Percentiles rank a stretch among this genome's conserved stretches.
phyloP scores from a whole-genome alignment of 2,329 filamentous ascomycete genomes.

The Bipolaris bicolor region DNA sequence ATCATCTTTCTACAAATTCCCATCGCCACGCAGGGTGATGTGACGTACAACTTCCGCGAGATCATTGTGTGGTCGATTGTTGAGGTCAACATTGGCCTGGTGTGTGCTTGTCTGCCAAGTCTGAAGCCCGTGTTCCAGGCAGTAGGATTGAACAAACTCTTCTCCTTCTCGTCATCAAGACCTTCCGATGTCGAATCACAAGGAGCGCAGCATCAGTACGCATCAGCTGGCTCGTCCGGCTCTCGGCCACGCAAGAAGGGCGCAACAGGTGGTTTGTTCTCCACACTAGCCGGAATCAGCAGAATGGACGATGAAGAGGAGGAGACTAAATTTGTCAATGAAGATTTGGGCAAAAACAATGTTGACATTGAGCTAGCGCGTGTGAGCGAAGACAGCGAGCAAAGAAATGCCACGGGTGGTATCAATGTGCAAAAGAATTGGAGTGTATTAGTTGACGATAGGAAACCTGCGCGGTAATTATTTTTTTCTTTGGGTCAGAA shows the following conservation, averaged over 20 bases:
- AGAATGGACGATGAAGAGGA: slow-evolving; percentile 27
- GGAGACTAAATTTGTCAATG: slow-evolving; percentile 20
- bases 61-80: slow-evolving; percentile 34
- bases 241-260: slow-evolving; percentile 27
- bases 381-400: slow-evolving; percentile 13
- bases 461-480: background rate
- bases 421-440: slow-evolving; percentile 16
- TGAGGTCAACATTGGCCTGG: slow-evolving; percentile 34
- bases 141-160: slow-evolving; percentile 26
- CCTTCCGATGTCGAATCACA: slow-evolving; percentile 19
- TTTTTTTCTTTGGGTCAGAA: background rate
- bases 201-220: slow-evolving; percentile 1
- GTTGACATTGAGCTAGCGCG: slow-evolving; percentile 15
- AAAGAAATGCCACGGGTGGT: slow-evolving; percentile 1
- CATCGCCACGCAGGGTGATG: slow-evolving; percentile 23
- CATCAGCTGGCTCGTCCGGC: background rate
- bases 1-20: slow-evolving; percentile 32
- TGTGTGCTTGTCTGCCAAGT: slow-evolving; percentile 30
- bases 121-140: slow-evolving; percentile 25
- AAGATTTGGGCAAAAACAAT: slow-evolving; percentile 15
- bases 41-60: slow-evolving; percentile 36
- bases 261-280: slow-evolving; percentile 29
- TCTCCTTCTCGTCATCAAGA: slow-evolving; percentile 27
- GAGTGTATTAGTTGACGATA: slow-evolving; percentile 16
- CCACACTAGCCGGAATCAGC: slow-evolving; percentile 27